Base-by-base conservation (phyloP, 2,329 filamentous ascomycete species). In the Cylindrodendrum hubeiense region DNA sequence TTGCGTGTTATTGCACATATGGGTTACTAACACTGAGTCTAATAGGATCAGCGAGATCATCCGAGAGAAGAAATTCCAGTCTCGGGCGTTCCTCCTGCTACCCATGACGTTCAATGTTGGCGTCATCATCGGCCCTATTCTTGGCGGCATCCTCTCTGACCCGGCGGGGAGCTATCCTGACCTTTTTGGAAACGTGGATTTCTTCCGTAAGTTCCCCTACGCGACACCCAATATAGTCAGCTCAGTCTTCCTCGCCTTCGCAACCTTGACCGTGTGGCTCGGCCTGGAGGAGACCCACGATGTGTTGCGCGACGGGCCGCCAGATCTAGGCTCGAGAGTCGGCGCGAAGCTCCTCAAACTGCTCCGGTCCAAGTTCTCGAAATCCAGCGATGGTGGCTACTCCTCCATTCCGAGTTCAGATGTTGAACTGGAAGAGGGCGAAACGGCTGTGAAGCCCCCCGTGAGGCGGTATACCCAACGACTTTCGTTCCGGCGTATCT, bases 101-200 rank as follows among this genome's bases (percentile, higher is more conserved):
- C 91, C 92, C 19, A 93, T 95, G 76, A 84, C 87, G 0, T 90
- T 90, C 17, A 95, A 95, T 70, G 56, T 95, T 5, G 93, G 93
- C 2, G 89, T 94, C 50, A 89, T 93, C 65, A 57, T 93, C 2
- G 93, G 93, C 0, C 91, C 92, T 4, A 74, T 93, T 19, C 75
- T 93, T 17, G 91, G 92, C 47, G 93, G 92, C 57, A 82, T 84
- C 1, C 84, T 95, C 2, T 89, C 91, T 24, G 86, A 92, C 56
- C 93, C 92, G 1, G 89, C 21, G 67, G 82, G 34, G 84, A 90
- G 76, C 90, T 90, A 77, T 82, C 89, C 39, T 63, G 77, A 0
- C 56, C 84, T 83, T 1, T 88, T 89, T 63, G 85, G 86, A 13
- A 65, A 79, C 26, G 73, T 83, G 3, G 69, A 69, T 1, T 84